Evolutionary conservation across 2,329 filamentous ascomycete genomes (phyloP).

Genomic region (Cytospora mali): DNA sequence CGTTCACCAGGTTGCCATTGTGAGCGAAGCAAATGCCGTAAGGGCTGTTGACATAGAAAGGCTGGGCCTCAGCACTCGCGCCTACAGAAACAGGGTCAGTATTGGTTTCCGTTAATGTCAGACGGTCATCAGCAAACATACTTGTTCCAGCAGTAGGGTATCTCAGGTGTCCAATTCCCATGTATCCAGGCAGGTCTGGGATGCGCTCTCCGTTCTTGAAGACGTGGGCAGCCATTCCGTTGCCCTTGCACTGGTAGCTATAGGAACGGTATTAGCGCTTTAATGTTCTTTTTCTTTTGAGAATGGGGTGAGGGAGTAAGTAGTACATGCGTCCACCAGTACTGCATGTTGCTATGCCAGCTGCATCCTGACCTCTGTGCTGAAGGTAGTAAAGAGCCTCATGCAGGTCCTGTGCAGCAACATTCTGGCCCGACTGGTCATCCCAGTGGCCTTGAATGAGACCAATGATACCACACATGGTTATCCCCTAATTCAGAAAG

Average conservation of each 20-base stretch:
- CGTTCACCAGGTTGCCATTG: slow-evolving; percentile 87
- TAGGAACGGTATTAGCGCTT: neutral
- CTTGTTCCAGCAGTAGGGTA: slow-evolving; percentile 81
- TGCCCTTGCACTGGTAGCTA: slow-evolving; percentile 76
- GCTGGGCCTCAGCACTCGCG: slow-evolving; percentile 79
- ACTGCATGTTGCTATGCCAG: slow-evolving; percentile 75
- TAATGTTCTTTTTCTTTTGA: neutral
- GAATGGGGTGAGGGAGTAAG: neutral
- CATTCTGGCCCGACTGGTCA: slow-evolving; percentile 22
- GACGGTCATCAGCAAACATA: slow-evolving; percentile 30
- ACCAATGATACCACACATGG: slow-evolving; percentile 22
- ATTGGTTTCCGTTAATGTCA: slow-evolving; percentile 29
- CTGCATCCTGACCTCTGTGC: slow-evolving; percentile 83
- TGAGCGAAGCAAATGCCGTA: slow-evolving; percentile 82
- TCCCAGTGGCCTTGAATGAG: slow-evolving; percentile 22
- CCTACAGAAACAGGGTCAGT: slow-evolving; percentile 1
- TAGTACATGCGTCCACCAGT: slow-evolving; percentile 73
- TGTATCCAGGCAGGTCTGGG: slow-evolving; percentile 76
- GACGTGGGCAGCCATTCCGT: slow-evolving; percentile 75
- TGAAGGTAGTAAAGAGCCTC: slow-evolving; percentile 72
- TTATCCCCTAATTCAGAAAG: neutral
- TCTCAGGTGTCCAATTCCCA: slow-evolving; percentile 83
- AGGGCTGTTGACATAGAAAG: slow-evolving; percentile 88
- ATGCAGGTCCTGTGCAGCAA: slow-evolving; percentile 56
- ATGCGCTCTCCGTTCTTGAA: slow-evolving; percentile 79